Evolutionary conservation across 192 early-diverging fungal genomes (phyloP).

Genomic region (Obelidium mucronatum): DNA sequence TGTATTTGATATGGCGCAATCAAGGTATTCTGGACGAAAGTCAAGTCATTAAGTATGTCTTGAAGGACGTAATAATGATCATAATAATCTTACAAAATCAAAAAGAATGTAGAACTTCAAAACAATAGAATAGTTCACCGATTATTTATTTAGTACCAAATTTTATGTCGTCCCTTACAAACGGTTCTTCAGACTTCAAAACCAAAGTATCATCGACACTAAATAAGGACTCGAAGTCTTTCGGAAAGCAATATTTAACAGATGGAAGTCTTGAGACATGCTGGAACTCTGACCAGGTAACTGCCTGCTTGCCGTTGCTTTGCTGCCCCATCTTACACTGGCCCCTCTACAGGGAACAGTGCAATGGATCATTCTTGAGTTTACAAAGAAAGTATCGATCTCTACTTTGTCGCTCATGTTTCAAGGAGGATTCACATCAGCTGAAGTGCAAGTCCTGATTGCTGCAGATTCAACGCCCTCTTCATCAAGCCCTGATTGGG

Average conservation of each 20-base stretch:
- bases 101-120: background rate
- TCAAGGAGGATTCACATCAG: constrained; percentile 30
- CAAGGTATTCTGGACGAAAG: too few relatives aligned
- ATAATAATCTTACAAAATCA: too few relatives aligned
- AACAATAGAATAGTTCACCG: too few relatives aligned
- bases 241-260: constrained; percentile 83
- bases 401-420: constrained; percentile 24
- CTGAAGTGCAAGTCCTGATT: constrained; percentile 1
- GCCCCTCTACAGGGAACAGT: constrained; percentile 2
- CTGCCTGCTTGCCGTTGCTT: constrained; percentile 13
- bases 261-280: constrained; percentile 86
- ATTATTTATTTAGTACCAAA: too few relatives aligned
- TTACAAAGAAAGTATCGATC: background rate
- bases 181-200: background rate
- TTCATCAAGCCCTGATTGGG: constrained; percentile 12
- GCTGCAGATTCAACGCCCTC: background rate
- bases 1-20: too few relatives aligned
- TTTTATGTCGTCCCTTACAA: background rate
- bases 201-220: constrained; percentile 87
- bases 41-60: too few relatives aligned
- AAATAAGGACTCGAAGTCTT: constrained; percentile 76
- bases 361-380: constrained; percentile 33
- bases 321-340: background rate
- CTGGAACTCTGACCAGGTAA: constrained; percentile 94
- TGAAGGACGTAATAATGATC: too few relatives aligned